phyloP scores from a whole-genome alignment of 352 stramenopile genomes.

The Phytophthora foliorum region DNA sequence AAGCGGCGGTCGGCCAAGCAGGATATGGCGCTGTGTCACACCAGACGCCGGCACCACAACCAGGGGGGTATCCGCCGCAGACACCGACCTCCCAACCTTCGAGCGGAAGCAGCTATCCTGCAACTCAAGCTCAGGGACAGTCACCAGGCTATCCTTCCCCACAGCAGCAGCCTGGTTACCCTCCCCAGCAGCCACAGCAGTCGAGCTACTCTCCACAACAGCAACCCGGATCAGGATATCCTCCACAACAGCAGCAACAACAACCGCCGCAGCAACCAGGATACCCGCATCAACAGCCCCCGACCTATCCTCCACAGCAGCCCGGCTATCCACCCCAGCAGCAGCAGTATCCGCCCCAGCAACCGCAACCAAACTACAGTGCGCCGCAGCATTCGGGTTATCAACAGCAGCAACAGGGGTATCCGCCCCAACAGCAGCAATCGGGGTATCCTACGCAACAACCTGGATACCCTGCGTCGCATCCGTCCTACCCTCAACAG shows the following conservation, averaged over 20 bases:
- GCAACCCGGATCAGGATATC: slow-evolving; percentile 32
- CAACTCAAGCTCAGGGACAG: slow-evolving; percentile 31
- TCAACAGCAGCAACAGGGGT: slow-evolving; percentile 38
- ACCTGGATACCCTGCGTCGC: slow-evolving; percentile 14
- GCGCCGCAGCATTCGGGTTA: slow-evolving; percentile 4
- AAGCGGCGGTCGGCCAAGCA: slow-evolving; percentile 20
- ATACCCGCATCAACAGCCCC: slow-evolving; percentile 6
- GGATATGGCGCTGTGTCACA: slow-evolving; percentile 17
- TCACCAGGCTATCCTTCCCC: slow-evolving; percentile 41
- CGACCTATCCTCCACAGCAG: slow-evolving; percentile 32
- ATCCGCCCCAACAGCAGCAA: slow-evolving; percentile 38
- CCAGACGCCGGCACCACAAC: slow-evolving; percentile 24
- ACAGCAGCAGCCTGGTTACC: slow-evolving; percentile 40
- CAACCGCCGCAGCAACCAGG: slow-evolving; percentile 35
- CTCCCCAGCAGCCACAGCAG: slow-evolving; percentile 22
- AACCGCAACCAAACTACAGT: slow-evolving; percentile 29
- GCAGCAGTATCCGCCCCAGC: slow-evolving; percentile 30
- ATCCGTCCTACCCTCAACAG: slow-evolving; percentile 27
- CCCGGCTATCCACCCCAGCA: slow-evolving; percentile 40
- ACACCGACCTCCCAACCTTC: slow-evolving; percentile 19
- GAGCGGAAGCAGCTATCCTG: slow-evolving; percentile 37
- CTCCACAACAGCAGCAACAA: slow-evolving; percentile 36
- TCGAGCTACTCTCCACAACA: slow-evolving; percentile 12
- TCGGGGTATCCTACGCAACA: slow-evolving; percentile 35
- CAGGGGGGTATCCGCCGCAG: slow-evolving; percentile 27